These are phyloP conservation scores for Graphium sp. DNA, from an alignment of 2,329 filamentous ascomycete species.

Conservation along the genomic window DNA sequence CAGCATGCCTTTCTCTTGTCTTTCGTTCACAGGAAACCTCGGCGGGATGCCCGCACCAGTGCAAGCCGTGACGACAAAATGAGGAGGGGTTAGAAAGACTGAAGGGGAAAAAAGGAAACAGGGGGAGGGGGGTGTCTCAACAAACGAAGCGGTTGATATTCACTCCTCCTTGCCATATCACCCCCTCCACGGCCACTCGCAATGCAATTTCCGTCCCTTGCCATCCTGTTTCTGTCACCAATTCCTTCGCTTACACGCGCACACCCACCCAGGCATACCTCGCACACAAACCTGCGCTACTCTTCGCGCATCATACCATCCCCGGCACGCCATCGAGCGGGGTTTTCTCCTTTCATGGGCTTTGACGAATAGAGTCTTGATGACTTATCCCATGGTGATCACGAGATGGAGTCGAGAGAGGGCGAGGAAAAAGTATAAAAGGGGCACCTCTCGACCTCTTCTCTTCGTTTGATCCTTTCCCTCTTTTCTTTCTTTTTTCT, in stretches of 20 bases:
- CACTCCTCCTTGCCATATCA: neutral
- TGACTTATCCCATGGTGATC: constrained; percentile 1
- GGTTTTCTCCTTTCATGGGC: too few species aligned
- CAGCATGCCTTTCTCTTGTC: too few species aligned
- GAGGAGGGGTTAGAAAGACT: neutral
- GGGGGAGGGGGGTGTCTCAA: too few species aligned
- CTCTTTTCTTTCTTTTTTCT: constrained; percentile 21
- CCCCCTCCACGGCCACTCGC: too few species aligned
- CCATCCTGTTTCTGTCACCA: too few species aligned
- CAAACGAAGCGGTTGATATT: neutral
- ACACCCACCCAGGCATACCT: too few species aligned
- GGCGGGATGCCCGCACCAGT: too few species aligned
- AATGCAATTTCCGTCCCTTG: too few species aligned
- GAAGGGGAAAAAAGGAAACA: neutral
- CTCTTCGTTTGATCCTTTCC: constrained; percentile 29
- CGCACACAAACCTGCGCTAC: too few species aligned
- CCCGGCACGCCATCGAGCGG: too few species aligned
- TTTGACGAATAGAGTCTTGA: constrained; percentile 3
- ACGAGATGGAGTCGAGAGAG: constrained; percentile 7
- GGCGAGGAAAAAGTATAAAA: constrained; percentile 45
- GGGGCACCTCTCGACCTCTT: constrained; percentile 28
- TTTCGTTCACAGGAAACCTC: too few species aligned
- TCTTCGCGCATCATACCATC: constrained; percentile 5
- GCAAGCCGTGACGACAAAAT: neutral
- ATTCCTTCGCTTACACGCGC: too few species aligned